phyloP scores from a whole-genome alignment of 2,329 filamentous ascomycete genomes.

The Helotiales sp. region DNA sequence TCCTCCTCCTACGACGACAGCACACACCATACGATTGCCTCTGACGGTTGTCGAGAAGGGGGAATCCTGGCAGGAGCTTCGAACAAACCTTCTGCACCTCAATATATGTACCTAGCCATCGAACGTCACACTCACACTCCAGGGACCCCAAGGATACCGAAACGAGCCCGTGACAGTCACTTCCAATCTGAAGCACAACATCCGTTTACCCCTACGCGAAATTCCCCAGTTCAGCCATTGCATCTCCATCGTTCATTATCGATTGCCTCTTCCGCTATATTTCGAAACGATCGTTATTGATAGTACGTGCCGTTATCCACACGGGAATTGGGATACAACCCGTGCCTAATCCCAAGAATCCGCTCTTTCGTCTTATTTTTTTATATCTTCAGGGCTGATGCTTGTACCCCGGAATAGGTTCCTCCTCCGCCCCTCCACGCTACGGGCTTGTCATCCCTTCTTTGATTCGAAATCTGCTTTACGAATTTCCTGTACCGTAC shows the following conservation, averaged over 20 bases:
- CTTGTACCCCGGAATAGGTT: conserved; percentile 29
- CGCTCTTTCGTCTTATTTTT: conserved; percentile 9
- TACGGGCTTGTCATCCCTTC: conserved; percentile 16
- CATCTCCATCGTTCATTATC: conserved; percentile 17
- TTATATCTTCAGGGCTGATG: conserved; percentile 35
- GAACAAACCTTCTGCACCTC: conserved; percentile 10
- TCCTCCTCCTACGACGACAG: conserved; percentile 11
- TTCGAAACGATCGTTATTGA: conserved; percentile 25
- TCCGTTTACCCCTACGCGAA: conserved; percentile 21
- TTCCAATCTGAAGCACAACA: conserved; percentile 32
- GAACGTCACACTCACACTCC: conserved; percentile 11
- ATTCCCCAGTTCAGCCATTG: conserved; percentile 15
- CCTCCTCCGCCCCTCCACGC: conserved; percentile 17
- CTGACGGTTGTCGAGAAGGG: conserved; percentile 12
- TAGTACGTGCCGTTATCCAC: conserved; percentile 14
- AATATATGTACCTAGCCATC: conserved; percentile 8
- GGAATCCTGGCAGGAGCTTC: not conserved
- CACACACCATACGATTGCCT: conserved; percentile 9
- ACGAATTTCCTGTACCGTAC: not conserved
- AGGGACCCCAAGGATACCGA: conserved; percentile 18
- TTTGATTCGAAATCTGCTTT: conserved; percentile 15
- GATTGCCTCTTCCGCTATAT: conserved; percentile 3
- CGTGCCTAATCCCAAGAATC: conserved; percentile 22
- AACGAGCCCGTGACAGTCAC: conserved; percentile 33
- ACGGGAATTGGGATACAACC: conserved; percentile 7